Evolutionary conservation across 164 flowering plant species (phyloP).

Genomic region (Malania oleifera): DNA sequence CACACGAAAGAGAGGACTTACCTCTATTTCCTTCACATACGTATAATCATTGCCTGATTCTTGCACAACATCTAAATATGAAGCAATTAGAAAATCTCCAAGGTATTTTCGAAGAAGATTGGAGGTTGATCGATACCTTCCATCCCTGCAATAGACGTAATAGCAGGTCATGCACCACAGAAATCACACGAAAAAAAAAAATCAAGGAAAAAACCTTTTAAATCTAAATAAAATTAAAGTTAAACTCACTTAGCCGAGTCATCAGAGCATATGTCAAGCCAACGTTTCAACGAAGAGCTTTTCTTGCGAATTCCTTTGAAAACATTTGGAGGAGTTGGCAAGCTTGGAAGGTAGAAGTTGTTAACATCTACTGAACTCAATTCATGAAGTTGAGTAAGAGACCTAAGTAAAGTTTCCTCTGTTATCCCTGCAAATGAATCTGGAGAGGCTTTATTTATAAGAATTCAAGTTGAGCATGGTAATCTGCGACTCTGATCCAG

Average conservation of each 20-base stretch:
- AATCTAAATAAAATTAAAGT: neutral
- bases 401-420: slow-evolving; percentile 45
- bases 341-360: slow-evolving; percentile 45
- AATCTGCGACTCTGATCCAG: neutral
- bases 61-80: slow-evolving; percentile 62
- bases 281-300: slow-evolving; percentile 66
- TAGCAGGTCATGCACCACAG: neutral
- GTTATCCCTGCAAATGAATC: slow-evolving; percentile 64
- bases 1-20: slow-evolving; percentile 14
- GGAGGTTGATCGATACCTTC: slow-evolving; percentile 42
- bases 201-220: neutral
- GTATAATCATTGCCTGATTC: slow-evolving; percentile 68
- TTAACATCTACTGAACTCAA: slow-evolving; percentile 32
- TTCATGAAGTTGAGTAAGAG: slow-evolving; percentile 42
- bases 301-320: slow-evolving; percentile 76
- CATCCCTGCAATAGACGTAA: slow-evolving; percentile 45
- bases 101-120: slow-evolving; percentile 85
- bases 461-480: slow-evolving; percentile 6
- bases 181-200: neutral
- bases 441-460: slow-evolving; percentile 24
- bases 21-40: slow-evolving; percentile 87
- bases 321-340: slow-evolving; percentile 79
- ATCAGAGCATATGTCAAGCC: slow-evolving; percentile 81
- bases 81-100: slow-evolving; percentile 84
- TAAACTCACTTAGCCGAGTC: slow-evolving; percentile 58